Evolutionary conservation across 1,139 yeast genomes (phyloP).

Genomic region (Taiozyma sp.): DNA sequence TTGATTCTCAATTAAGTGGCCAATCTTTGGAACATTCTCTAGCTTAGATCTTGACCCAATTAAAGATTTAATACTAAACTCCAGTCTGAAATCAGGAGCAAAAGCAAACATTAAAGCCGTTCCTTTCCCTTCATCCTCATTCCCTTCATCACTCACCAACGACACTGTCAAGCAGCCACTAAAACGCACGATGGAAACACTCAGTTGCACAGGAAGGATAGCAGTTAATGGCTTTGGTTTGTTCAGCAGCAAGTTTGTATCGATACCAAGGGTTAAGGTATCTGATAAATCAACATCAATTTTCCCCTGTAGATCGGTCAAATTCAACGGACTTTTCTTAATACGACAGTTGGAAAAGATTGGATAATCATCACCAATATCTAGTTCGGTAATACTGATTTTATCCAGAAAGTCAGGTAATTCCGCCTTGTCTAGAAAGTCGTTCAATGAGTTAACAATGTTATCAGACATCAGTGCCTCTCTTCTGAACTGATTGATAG

Average conservation of each 20-base stretch:
- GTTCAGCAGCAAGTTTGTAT: constrained; percentile 74
- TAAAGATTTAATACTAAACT: constrained; percentile 76
- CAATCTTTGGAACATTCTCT: constrained; percentile 89
- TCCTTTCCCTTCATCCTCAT: constrained; percentile 34
- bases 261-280: constrained; percentile 82
- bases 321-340: constrained; percentile 40
- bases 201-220: constrained; percentile 71
- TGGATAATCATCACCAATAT: constrained; percentile 94
- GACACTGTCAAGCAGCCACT: constrained; percentile 91
- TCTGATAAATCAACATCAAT: constrained; percentile 93
- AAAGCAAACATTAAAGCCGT: constrained; percentile 85
- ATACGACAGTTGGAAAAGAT: constrained; percentile 91
- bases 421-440: constrained; percentile 35
- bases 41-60: constrained; percentile 91
- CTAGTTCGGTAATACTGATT: constrained; percentile 77
- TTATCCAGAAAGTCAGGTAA: constrained; percentile 78
- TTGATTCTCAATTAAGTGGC: constrained; percentile 76
- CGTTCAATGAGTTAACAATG: constrained; percentile 70
- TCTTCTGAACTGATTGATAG: constrained; percentile 75
- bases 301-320: constrained; percentile 68
- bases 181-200: constrained; percentile 86
- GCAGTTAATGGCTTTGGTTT: constrained; percentile 86
- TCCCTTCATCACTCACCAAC: constrained; percentile 17
- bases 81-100: constrained; percentile 84
- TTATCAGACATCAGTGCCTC: constrained; percentile 86